phyloP scores from a whole-genome alignment of 2,329 filamentous ascomycete species.

The Penicillium sp. region DNA sequence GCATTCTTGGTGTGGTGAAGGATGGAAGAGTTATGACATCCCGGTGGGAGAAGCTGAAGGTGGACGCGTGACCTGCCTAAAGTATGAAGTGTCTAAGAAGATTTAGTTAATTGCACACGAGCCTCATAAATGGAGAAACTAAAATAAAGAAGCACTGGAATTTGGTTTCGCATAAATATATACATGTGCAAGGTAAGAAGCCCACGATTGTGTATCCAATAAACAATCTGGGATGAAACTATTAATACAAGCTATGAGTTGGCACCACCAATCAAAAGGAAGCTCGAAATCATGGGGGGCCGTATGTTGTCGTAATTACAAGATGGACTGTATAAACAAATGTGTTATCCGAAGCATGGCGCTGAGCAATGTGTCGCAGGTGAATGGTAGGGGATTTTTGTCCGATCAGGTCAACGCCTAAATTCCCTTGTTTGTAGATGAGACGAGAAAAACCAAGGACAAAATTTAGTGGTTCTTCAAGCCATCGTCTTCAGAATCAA shows the following conservation, averaged over 20 bases:
- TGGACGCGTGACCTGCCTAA: neutral
- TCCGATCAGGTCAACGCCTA: neutral
- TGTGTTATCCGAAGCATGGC: slow-evolving; percentile 6
- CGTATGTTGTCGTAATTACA: slow-evolving; percentile 26
- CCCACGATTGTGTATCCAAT: slow-evolving; percentile 5
- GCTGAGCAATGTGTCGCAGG: neutral
- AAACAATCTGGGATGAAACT: slow-evolving; percentile 11
- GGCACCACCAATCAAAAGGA: slow-evolving; percentile 1
- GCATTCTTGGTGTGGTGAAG: slow-evolving; percentile 60
- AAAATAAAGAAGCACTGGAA: neutral
- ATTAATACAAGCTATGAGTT: slow-evolving; percentile 13
- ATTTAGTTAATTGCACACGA: neutral
- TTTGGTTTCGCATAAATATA: slow-evolving; percentile 21
- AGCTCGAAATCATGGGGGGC: slow-evolving; percentile 8
- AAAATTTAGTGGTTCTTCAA: slow-evolving; percentile 23
- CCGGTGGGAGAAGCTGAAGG: slow-evolving; percentile 5
- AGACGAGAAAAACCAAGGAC: neutral
- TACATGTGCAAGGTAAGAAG: slow-evolving; percentile 15
- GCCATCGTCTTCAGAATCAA: slow-evolving; percentile 18
- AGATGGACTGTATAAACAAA: slow-evolving; percentile 21
- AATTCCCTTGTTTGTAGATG: neutral
- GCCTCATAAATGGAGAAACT: neutral
- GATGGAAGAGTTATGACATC: slow-evolving; percentile 55
- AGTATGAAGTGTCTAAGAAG: too few species aligned
- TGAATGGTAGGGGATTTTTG: neutral